These are phyloP conservation scores for Salix brachista DNA, from an alignment of 345 rosid genomes.

Conservation along the genomic window DNA sequence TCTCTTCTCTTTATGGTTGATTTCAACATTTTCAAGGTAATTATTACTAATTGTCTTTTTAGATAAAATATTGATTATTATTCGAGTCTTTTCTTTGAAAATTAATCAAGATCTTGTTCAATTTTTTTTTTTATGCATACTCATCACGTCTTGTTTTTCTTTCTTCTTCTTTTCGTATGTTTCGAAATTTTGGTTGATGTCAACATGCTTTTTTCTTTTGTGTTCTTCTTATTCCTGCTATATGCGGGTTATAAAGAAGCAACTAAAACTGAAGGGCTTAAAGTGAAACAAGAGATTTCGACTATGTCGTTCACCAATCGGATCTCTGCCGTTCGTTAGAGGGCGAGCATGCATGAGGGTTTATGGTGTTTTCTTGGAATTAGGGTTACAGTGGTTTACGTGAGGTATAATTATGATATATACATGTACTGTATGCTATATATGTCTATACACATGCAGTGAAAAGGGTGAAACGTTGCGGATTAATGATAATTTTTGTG, in stretches of 20 bases:
- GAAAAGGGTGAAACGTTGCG: background rate
- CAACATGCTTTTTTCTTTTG: background rate
- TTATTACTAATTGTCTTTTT: background rate
- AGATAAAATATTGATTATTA: background rate
- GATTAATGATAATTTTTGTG: background rate
- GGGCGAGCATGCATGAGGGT: background rate
- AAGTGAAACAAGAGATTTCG: background rate
- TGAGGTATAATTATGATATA: constrained; percentile 12
- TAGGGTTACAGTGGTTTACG: constrained; percentile 41
- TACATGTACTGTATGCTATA: background rate
- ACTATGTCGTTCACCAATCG: background rate
- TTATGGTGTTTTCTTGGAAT: constrained; percentile 7
- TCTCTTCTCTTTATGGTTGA: background rate
- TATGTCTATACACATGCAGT: background rate
- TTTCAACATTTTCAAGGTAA: background rate
- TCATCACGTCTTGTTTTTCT: background rate
- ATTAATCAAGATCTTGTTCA: background rate
- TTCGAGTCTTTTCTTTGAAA: background rate
- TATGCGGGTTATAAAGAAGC: background rate
- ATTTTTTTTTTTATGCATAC: background rate
- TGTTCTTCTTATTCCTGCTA: background rate
- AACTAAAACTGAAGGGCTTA: background rate
- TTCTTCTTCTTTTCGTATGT: background rate
- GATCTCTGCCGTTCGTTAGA: constrained; percentile 6
- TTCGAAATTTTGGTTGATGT: too few relatives aligned